Percentiles rank a stretch among this genome's conserved stretches.
These are phyloP conservation scores for Pistacia atlantica DNA, from an alignment of 345 rosid genomes.

Conservation along the genomic window DNA sequence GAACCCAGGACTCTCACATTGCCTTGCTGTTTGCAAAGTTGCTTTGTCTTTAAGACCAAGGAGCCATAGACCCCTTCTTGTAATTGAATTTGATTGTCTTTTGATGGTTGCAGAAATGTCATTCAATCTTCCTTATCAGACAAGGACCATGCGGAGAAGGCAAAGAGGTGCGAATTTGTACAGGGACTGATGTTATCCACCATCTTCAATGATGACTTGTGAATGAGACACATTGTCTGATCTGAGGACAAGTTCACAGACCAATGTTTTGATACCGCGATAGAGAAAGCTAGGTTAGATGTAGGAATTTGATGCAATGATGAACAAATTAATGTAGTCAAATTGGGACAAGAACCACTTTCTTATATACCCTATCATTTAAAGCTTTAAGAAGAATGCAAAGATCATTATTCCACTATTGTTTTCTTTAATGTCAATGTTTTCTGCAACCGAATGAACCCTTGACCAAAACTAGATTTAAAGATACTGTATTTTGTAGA, in stretches of 20 bases:
- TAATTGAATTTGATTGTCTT: not conserved
- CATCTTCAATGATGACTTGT: constrained; percentile 46
- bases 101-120: constrained; percentile 31
- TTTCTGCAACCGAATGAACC: not conserved
- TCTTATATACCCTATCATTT: not conserved
- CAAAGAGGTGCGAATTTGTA: constrained; percentile 62
- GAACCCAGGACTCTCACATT: not conserved
- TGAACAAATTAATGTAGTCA: not conserved
- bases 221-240: constrained; percentile 23
- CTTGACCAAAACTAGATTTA: not conserved
- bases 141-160: constrained; percentile 57
- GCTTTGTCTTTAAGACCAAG: not conserved
- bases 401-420: not conserved
- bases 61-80: not conserved
- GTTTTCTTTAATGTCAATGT: not conserved
- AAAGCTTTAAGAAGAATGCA: not conserved
- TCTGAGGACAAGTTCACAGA: not conserved
- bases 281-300: constrained; percentile 14
- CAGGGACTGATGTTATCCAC: constrained; percentile 66
- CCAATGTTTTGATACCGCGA: not conserved
- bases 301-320: constrained; percentile 13
- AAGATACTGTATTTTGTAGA: not conserved
- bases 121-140: constrained; percentile 44
- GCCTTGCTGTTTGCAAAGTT: not conserved
- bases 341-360: not conserved